Evolutionary conservation across 208 protist genomes (phyloP), one percentile per base, ranked within the genome.

Genomic region (Wallacemonas collosoma): DNA sequence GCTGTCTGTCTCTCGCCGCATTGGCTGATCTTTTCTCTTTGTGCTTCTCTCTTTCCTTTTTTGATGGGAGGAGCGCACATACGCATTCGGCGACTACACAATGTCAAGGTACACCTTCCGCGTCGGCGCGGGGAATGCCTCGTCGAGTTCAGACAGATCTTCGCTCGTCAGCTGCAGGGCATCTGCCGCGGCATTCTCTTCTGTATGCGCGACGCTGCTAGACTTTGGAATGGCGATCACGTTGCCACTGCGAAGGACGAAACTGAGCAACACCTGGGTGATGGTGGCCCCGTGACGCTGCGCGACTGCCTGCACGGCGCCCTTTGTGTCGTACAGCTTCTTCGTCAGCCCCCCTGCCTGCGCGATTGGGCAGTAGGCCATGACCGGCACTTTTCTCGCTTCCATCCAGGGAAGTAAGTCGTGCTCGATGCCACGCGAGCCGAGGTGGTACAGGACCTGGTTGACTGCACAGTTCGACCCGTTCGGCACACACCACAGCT

Each of bases 371-470:
- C 85, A 93, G 70, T 97, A 97, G 9, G 93, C 91, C 68, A 91
- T 93, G 39, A 88, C 77, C 26, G 81, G 51, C 47, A 97, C 88
- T 15, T 71, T 53, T 47, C 93, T 75, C 57, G 72, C 58, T 41
- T 56, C 53, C 61, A 90, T 71, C 62, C 82, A 85, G 44, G 86
- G 79, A 51, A 93, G 41, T 55, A 96, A 83, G 17, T 86, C 88
- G 48, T 73, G 77, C 73, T 95, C 85, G 36, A 85, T 82, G 51
- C 83, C 80, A 38, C 81, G 89, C n/a, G 91, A 93, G 64, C 94
- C 92, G 48, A 93, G 75, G 73, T 97, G 81, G 60, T 86, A 86
- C 36, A 86, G 90, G 58, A 96, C 85, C 73, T 97, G 91, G 45
- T 95, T 95, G 50, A 94, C 61, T 1, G 79, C 85, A 48, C 90